Percentiles rank a stretch among this genome's conserved stretches.
These are phyloP conservation scores for Xanthoparmelia taractica DNA, from an alignment of 495 filamentous ascomycete species.

Conservation along the genomic window DNA sequence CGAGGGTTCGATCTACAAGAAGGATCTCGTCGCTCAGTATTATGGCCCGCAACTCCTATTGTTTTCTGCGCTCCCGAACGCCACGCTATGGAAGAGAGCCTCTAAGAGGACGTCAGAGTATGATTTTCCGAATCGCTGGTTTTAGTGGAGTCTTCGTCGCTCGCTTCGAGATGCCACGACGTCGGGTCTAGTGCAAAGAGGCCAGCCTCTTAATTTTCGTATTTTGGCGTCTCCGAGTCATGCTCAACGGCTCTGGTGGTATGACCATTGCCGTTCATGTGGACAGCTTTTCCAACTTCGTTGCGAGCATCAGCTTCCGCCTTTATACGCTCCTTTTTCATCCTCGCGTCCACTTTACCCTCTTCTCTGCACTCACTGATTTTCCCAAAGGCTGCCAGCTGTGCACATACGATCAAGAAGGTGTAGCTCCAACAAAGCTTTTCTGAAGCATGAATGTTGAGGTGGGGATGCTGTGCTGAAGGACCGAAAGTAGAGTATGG, in stretches of 20 bases:
- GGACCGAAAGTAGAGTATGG: constrained; percentile 28
- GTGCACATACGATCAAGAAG: constrained; percentile 26
- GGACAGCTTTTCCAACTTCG: background rate
- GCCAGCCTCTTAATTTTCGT: background rate
- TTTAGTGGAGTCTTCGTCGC: background rate
- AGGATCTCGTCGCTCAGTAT: background rate
- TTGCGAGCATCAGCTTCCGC: background rate
- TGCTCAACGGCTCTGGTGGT: background rate
- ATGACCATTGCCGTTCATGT: background rate
- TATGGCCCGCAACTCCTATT: background rate
- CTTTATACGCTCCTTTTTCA: constrained; percentile 14
- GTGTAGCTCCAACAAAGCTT: constrained; percentile 36
- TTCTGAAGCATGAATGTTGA: constrained; percentile 34
- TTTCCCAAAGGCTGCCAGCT: constrained; percentile 24
- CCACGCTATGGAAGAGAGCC: background rate
- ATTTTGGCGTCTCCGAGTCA: background rate
- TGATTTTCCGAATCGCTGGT: constrained; percentile 9
- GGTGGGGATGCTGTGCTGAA: constrained; percentile 26
- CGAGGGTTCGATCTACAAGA: background rate
- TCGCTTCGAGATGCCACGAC: constrained; percentile 1
- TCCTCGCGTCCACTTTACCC: constrained; percentile 17
- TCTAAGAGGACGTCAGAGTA: background rate
- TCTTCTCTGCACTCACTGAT: constrained; percentile 22
- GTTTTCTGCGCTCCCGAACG: background rate
- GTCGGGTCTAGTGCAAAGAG: background rate